Base-by-base conservation (phyloP, 306 rosid species). In the Glycine latifolia region DNA sequence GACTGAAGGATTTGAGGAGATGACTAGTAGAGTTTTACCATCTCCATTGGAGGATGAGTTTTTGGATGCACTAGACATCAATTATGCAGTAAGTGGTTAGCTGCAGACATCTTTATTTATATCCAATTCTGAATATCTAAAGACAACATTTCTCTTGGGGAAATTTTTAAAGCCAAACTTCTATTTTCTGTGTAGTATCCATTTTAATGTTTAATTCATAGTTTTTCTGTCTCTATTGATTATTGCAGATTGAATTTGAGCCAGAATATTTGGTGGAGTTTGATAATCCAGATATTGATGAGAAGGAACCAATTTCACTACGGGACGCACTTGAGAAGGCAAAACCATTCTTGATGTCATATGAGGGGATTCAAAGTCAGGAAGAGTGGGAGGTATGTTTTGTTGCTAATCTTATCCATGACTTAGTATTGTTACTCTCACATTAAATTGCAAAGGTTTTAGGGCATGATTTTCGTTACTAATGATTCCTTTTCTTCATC, bases 321-420 rank as follows among this genome's bases (percentile, higher is more conserved):
- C 87, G 91, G 46, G 97, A 95, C 66, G 93, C 94, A 26, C 95
- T 95, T 73, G 97, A 91, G 89, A 95, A 93, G 88, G 84, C 89
- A 92, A 95, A 93, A 81, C 99, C 99, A 52, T 95, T 95, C 87
- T 85, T 95, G 87, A 95, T 95, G 97, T 89, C 80, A 37, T 93
- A 93, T 58, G 99, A 95, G 85, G 92, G 92, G 43, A 95, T 95
- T 83, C 85, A 89, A 75, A 91, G 90, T 83, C 93, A 95, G 65
- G 96, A 90, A 79, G 99, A 95, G 89, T 95, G 99, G 99, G 97
- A 95, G 97, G 99, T 95, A 86, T 12, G 10, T 75, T 86, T 65
- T 55, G 20, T 69, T 79, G 41, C 44, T 81, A 76, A 20, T 82
- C 66, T 72, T 17, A 71, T 61, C 66, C 62, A 63, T 63, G 62